phyloP scores from a whole-genome alignment of 208 protist genomes.

The Leishmania lainsoni region DNA sequence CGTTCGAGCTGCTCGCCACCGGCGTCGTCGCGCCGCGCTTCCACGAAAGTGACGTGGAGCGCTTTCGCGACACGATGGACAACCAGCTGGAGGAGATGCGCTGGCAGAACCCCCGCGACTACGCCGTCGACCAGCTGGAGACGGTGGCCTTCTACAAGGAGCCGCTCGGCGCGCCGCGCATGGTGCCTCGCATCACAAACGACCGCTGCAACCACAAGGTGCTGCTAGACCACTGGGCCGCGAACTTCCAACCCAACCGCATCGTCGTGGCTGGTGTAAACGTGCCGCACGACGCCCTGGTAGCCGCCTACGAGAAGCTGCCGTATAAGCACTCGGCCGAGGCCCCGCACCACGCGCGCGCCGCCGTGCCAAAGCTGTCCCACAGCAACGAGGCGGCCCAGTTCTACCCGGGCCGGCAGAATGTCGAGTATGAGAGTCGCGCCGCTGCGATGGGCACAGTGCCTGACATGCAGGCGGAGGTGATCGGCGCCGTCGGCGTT shows the following conservation, averaged over 20 bases:
- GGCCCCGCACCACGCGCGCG: conserved; percentile 67
- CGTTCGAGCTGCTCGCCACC: conserved; percentile 76
- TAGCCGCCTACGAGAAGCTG: conserved; percentile 79
- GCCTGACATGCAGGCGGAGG: conserved; percentile 82
- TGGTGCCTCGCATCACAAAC: conserved; percentile 68
- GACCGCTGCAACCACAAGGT: conserved; percentile 77
- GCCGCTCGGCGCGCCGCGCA: conserved; percentile 75
- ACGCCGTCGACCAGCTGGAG: conserved; percentile 77
- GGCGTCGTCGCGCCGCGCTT: conserved; percentile 81
- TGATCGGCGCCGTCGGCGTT: conserved; percentile 78
- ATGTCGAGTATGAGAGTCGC: conserved; percentile 66
- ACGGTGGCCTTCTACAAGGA: conserved; percentile 91
- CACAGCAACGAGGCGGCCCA: conserved; percentile 70
- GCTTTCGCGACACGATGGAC: conserved; percentile 89
- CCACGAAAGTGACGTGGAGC: conserved; percentile 81
- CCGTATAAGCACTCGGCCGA: conserved; percentile 76
- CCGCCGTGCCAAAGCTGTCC: conserved; percentile 33
- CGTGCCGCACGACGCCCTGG: conserved; percentile 74
- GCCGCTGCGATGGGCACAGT: conserved; percentile 76
- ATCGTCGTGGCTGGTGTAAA: conserved; percentile 84
- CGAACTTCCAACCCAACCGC: conserved; percentile 64
- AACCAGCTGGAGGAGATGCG: conserved; percentile 83
- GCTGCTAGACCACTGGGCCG: conserved; percentile 77
- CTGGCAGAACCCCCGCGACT: conserved; percentile 79
- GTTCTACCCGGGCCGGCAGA: conserved; percentile 71